Conservation (phyloP, 371 early-diverging fungal species). For the Apophysomyces ossiformis region DNA sequence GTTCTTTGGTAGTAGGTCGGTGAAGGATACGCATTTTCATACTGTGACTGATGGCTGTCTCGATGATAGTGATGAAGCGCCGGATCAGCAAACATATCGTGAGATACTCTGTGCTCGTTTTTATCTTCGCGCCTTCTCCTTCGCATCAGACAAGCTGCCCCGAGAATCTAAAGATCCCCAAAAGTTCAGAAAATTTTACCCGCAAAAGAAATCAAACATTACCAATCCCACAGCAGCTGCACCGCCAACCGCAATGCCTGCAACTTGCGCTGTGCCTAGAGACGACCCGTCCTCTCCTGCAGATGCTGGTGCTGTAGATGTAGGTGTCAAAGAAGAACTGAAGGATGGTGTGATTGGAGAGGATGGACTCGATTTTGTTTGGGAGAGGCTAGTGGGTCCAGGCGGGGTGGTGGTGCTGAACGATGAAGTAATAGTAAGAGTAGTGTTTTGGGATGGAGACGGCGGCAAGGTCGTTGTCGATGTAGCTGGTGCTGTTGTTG, state of each 20-base stretch:
- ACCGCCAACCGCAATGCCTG: conserved; percentile 7
- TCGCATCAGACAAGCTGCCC: background rate
- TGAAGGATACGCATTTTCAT: background rate
- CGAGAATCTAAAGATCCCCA: background rate
- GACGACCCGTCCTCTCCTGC: background rate
- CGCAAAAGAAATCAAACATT: no score
- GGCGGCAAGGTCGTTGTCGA: background rate
- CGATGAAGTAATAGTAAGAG: background rate
- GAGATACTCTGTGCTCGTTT: background rate
- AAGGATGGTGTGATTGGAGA: background rate
- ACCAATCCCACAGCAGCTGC: conserved; percentile 5
- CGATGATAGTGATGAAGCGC: background rate
- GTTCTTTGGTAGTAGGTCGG: background rate
- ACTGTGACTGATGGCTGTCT: background rate
- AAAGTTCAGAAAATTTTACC: background rate
- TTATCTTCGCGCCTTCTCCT: background rate
- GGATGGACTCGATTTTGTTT: background rate
- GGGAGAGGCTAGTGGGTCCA: no score
- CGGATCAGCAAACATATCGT: background rate
- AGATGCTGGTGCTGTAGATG: background rate
- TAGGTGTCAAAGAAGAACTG: background rate
- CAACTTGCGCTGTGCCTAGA: background rate
- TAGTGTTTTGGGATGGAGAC: background rate
- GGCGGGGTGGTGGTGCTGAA: background rate
- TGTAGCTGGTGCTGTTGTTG: background rate